phyloP scores from a whole-genome alignment of 345 rosid species.

The Eucalyptus sp. region DNA sequence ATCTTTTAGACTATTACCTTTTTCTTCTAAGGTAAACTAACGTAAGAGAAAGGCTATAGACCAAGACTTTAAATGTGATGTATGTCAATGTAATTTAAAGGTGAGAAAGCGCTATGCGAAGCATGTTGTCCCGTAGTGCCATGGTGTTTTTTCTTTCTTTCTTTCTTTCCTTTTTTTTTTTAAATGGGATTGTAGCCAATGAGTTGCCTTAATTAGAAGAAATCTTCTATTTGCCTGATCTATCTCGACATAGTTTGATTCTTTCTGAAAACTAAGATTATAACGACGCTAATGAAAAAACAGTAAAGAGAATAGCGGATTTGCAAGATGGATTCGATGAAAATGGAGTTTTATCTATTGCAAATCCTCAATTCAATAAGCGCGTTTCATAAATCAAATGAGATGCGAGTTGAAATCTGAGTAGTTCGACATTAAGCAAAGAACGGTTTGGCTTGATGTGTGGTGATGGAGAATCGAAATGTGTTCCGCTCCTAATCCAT shows the following conservation, averaged over 20 bases:
- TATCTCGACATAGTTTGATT: background rate
- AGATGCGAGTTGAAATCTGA: background rate
- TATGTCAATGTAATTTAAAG: background rate
- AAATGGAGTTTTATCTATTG: background rate
- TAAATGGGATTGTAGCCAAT: background rate
- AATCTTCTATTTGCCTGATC: background rate
- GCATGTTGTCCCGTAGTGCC: background rate
- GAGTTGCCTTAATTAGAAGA: background rate
- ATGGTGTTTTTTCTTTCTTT: background rate
- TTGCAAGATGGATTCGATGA: background rate
- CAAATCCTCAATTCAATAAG: background rate
- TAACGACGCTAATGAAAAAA: background rate
- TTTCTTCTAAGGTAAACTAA: background rate
- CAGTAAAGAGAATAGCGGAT: background rate
- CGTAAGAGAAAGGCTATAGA: background rate
- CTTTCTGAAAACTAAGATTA: background rate
- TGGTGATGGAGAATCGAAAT: background rate
- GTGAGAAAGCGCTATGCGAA: background rate
- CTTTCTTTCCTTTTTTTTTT: no score
- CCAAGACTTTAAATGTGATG: background rate
- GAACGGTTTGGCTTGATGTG: background rate
- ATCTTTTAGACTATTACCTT: background rate
- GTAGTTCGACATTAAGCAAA: background rate
- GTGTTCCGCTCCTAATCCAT: background rate
- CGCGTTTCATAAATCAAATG: background rate